A percentile compares a stretch with the other conserved stretches of the same genome.
Evolutionary conservation across 164 flowering plant genomes (phyloP).

Genomic region (Umbilicus rupestris): DNA sequence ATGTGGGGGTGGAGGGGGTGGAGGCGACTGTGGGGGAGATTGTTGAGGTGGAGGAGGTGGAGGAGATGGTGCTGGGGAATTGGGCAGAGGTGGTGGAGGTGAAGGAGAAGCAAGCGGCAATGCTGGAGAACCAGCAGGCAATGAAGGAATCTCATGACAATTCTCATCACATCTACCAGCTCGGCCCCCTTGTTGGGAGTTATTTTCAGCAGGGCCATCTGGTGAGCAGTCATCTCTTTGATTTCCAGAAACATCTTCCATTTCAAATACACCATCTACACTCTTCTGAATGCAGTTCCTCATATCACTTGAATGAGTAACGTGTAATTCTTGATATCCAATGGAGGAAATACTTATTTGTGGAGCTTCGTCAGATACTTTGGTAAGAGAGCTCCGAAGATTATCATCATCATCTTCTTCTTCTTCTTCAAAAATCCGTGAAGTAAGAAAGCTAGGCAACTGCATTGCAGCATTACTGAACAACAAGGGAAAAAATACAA

Average conservation of each 20-base stretch:
- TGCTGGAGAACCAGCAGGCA: constrained; percentile 64
- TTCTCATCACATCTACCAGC: constrained; percentile 21
- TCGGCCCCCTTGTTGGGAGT: constrained; percentile 16
- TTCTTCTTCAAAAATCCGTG: constrained; percentile 45
- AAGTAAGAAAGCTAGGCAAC: constrained; percentile 74
- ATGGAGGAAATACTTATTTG: constrained; percentile 20
- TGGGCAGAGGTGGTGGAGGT: constrained; percentile 31
- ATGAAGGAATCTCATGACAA: constrained; percentile 34
- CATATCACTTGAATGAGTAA: constrained; percentile 52
- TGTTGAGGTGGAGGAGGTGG: constrained; percentile 4
- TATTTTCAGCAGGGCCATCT: constrained; percentile 19
- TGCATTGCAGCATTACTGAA: constrained; percentile 89
- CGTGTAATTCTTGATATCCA: constrained; percentile 27
- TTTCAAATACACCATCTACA: constrained; percentile 88
- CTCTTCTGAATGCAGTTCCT: constrained; percentile 66
- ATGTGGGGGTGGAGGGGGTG: constrained; percentile 23
- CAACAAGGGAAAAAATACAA: background rate
- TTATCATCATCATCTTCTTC: constrained; percentile 41
- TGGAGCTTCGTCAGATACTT: constrained; percentile 26
- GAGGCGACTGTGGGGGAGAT: constrained; percentile 5
- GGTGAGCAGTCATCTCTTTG: constrained; percentile 34
- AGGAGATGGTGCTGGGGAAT: background rate
- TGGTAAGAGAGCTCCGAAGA: constrained; percentile 31
- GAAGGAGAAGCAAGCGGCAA: constrained; percentile 59
- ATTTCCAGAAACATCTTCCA: constrained; percentile 83